phyloP scores from a whole-genome alignment of 2,329 filamentous ascomycete species.

The Phyllosticta ampelicida region DNA sequence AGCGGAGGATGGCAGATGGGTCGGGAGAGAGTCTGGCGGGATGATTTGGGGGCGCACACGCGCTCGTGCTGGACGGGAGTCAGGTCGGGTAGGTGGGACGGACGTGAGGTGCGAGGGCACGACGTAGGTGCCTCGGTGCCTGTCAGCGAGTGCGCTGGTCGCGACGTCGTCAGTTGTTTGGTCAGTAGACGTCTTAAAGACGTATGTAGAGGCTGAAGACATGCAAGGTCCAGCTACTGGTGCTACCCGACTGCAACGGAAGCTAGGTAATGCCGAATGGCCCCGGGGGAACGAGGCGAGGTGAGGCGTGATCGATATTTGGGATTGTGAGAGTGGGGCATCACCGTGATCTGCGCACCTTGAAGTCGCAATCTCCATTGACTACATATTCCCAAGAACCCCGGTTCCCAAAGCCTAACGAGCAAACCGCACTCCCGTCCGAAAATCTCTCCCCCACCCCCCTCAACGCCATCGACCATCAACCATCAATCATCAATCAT shows the following conservation, averaged over 20 bases:
- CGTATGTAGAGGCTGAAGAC: not conserved
- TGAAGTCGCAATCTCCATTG: not conserved
- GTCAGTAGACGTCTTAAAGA: not conserved
- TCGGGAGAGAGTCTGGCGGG: not conserved
- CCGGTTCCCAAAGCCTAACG: too few relatives aligned
- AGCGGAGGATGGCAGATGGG: slow-evolving; percentile 5
- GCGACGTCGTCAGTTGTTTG: not conserved
- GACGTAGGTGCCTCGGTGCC: not conserved
- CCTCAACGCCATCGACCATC: too few relatives aligned
- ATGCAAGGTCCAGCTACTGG: not conserved
- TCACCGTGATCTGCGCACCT: not conserved
- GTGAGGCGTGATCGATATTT: not conserved
- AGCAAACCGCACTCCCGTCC: too few relatives aligned
- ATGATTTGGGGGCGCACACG: not conserved
- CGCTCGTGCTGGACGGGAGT: not conserved
- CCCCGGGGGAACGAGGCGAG: too few relatives aligned
- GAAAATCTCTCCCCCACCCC: too few relatives aligned
- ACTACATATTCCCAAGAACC: not conserved
- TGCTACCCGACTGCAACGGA: too few relatives aligned
- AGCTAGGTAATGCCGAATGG: not conserved
- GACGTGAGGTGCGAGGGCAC: not conserved
- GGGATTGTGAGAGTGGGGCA: not conserved
- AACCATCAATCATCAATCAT: not conserved
- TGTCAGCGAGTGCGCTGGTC: not conserved
- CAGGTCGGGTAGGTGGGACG: not conserved